Conservation (phyloP, 768 basidiomycete genomes). For the Lactarius hengduanensis region DNA sequence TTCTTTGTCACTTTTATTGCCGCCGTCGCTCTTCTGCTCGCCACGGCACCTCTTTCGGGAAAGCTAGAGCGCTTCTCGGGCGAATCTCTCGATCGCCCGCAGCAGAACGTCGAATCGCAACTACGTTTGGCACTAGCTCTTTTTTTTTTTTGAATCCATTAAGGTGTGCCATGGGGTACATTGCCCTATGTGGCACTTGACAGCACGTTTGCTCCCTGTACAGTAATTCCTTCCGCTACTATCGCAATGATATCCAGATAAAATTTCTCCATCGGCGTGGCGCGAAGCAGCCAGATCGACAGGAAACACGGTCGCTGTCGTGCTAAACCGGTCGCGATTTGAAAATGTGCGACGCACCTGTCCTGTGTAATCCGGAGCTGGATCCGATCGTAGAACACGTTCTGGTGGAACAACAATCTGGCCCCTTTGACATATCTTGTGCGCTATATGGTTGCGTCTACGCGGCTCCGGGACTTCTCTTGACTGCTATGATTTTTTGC, state of each 20-base stretch:
- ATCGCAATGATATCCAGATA: slow-evolving; percentile 6
- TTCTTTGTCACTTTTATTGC: neutral
- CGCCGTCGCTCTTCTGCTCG: neutral
- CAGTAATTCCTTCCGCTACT: too few species aligned
- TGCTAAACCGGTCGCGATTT: slow-evolving; percentile 69
- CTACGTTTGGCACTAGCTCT: slow-evolving; percentile 10
- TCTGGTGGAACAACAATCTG: slow-evolving; percentile 63
- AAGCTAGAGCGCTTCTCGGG: neutral
- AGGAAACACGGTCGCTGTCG: slow-evolving; percentile 40
- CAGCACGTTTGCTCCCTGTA: too few species aligned
- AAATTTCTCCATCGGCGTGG: neutral
- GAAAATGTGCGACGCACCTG: slow-evolving; percentile 53
- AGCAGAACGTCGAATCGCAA: neutral
- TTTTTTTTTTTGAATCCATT: neutral
- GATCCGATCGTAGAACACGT: slow-evolving; percentile 48
- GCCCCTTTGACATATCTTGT: slow-evolving; percentile 44
- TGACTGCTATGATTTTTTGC: slow-evolving; percentile 17
- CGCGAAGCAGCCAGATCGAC: neutral
- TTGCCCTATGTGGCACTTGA: too few species aligned
- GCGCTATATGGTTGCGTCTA: slow-evolving; percentile 25
- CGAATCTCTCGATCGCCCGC: neutral
- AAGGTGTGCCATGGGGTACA: too few species aligned
- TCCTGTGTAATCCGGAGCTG: slow-evolving; percentile 49
- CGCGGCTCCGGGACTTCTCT: neutral
- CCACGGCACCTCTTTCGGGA: neutral